phyloP scores from a whole-genome alignment of 345 rosid genomes.

The Eucalyptus cladocalyx region DNA sequence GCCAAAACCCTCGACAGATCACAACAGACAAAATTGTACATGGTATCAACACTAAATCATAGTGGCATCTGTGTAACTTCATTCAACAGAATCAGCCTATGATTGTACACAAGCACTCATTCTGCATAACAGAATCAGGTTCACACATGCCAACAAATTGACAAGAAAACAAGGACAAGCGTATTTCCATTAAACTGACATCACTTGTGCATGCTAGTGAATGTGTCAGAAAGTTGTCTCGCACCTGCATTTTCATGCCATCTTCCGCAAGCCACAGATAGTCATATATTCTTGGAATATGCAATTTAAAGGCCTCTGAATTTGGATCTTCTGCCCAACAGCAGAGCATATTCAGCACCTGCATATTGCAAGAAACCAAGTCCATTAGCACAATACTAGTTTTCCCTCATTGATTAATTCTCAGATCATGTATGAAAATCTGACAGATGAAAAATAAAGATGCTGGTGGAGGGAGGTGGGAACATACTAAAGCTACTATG shows the following conservation, averaged over 20 bases:
- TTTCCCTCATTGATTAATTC: not conserved
- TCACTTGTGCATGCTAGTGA: not conserved
- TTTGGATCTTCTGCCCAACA: conserved; percentile 99
- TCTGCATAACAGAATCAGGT: not conserved
- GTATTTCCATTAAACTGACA: not conserved
- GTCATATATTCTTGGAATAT: conserved; percentile 78
- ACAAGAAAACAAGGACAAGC: not conserved
- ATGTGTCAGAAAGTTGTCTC: not conserved
- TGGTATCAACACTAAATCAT: not conserved
- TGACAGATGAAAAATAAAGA: not conserved
- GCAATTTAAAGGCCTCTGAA: conserved; percentile 90
- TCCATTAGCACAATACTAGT: not conserved
- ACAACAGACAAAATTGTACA: not conserved
- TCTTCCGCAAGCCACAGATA: conserved; percentile 97
- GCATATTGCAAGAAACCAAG: not conserved
- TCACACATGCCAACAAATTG: not conserved
- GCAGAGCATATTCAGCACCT: conserved; percentile 97
- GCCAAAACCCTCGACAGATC: not conserved
- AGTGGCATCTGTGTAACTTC: not conserved
- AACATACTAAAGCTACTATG: not conserved
- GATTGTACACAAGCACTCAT: not conserved
- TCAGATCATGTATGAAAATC: not conserved
- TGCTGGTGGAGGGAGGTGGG: not conserved
- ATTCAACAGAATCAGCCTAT: not conserved
- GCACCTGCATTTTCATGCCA: conserved; percentile 99